Percentiles rank a stretch among this genome's conserved stretches.
Conservation (phyloP, 768 basidiomycete genomes). For the Podaxis sp. region DNA sequence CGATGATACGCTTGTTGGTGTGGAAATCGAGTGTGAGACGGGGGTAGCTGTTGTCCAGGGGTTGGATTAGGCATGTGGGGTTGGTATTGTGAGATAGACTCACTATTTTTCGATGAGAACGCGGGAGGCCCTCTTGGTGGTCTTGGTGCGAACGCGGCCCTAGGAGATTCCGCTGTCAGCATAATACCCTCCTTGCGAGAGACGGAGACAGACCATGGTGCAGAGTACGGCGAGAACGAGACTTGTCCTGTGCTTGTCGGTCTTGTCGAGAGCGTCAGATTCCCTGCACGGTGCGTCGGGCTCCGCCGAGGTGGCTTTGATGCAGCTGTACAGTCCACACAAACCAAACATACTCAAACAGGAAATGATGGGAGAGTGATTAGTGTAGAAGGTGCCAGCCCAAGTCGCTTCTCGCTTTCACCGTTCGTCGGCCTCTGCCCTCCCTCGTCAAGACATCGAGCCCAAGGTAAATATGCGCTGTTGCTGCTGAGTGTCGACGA, state of each 20-base stretch:
- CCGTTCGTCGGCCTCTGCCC: conserved; percentile 17
- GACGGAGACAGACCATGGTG: conserved; percentile 46
- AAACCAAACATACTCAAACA: conserved; percentile 19
- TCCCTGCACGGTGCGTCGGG: conserved; percentile 22
- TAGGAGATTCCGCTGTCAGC: conserved; percentile 32
- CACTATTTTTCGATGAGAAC: conserved; percentile 99
- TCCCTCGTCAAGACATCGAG: conserved; percentile 28
- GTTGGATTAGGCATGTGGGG: not conserved
- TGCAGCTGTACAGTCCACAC: conserved; percentile 39
- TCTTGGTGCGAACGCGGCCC: conserved; percentile 99
- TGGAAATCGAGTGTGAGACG: conserved; percentile 99
- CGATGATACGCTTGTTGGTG: conserved; percentile 99
- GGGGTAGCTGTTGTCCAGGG: conserved; percentile 72
- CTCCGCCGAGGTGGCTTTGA: conserved; percentile 42
- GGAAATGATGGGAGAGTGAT: not conserved
- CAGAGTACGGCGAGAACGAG: conserved; percentile 24
- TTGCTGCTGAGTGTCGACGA: conserved; percentile 18
- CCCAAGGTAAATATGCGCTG: conserved; percentile 45
- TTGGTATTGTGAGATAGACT: conserved; percentile 29
- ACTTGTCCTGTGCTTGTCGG: conserved; percentile 20
- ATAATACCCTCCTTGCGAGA: conserved; percentile 9
- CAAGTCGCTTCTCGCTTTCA: not conserved
- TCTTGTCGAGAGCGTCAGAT: not conserved
- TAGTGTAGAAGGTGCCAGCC: no score
- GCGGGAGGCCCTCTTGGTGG: conserved; percentile 98